Base-by-base conservation (phyloP, 495 filamentous ascomycete genomes). In the Xylaria grammica region DNA sequence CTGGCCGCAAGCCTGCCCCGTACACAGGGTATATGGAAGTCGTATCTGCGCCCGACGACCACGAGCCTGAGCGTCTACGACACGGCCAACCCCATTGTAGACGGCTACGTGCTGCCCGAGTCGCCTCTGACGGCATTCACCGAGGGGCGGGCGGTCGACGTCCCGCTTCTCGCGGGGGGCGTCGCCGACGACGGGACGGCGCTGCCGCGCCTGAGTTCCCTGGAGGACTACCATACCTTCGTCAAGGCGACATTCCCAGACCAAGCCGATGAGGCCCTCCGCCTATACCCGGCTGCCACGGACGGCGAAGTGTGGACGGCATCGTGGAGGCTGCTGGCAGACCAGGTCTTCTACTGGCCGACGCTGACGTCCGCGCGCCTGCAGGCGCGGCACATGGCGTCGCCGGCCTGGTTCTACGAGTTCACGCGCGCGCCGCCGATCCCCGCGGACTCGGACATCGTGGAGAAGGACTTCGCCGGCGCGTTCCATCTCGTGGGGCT, bases 91-190 rank as follows among this genome's bases (percentile, higher is more conserved):
- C 79, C 81, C 1, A 70, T 78, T 50, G 72, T 85, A 30, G 83
- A 85, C 58, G 76, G 78, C 27, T 80, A 81, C 60, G 72, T 84
- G 50, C 73, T 84, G 57, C 60, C 72, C 1, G 34, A 64, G 2
- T 67, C 56, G 26, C 64, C 67, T 10, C 1, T 38, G 24, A 44
- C 38, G 45, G 57, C 57, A 48, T 38, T 60, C 9, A 8, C 32
- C 27, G 36, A 42, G 0, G 57, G 57, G 0, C 42, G 24, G 6
- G 57, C 44, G 24, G 44, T 9, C 24, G 57, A 60, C 19, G 26
- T 60, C 10, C 57, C 57, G 1, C 0, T 60, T 5, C 9, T 60
- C 22, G 57, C 57, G 19, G 57, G 57, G 6, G 2, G 5, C 20
- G 6, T 6, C 4, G 30, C 1, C 5, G 57, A 60, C 26, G 57